Percentiles rank a stretch among this genome's conserved stretches.
Conservation (phyloP, 768 basidiomycete genomes). For the Hirschioporus abietinus region DNA sequence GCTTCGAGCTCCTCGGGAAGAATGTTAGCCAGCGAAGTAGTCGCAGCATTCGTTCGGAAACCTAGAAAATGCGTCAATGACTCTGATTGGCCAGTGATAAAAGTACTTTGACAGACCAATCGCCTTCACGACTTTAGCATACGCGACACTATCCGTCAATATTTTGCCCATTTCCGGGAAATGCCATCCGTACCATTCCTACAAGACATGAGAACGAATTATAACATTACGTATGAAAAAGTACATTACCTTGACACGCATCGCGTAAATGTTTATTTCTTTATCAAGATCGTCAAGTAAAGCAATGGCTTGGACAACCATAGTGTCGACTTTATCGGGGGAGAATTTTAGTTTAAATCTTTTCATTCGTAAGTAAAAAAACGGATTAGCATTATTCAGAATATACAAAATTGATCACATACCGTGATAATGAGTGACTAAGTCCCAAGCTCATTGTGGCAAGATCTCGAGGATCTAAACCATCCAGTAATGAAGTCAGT, state of each 20-base stretch:
- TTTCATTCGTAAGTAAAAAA: neutral
- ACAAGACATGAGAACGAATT: constrained; percentile 7
- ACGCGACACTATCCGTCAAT: constrained; percentile 93
- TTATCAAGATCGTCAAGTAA: constrained; percentile 98
- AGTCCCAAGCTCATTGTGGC: constrained; percentile 98
- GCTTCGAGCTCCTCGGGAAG: constrained; percentile 97
- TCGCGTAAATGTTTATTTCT: constrained; percentile 98
- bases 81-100: constrained; percentile 4
- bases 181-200: constrained; percentile 99
- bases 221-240: neutral
- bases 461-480: constrained; percentile 88
- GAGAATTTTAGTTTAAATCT: constrained; percentile 99
- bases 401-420: constrained; percentile 15
- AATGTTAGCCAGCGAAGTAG: constrained; percentile 81
- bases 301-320: constrained; percentile 99
- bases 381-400: neutral
- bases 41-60: constrained; percentile 89
- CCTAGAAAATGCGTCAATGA: constrained; percentile 37
- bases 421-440: constrained; percentile 95
- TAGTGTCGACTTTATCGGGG: constrained; percentile 98
- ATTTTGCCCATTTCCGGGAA: constrained; percentile 99
- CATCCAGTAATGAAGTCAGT: constrained; percentile 80
- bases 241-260: constrained; percentile 87
- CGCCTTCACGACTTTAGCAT: constrained; percentile 85
- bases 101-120: constrained; percentile 59